These are phyloP conservation scores for Russula griseocarnosa DNA, from an alignment of 768 basidiomycete genomes.

Conservation along the genomic window DNA sequence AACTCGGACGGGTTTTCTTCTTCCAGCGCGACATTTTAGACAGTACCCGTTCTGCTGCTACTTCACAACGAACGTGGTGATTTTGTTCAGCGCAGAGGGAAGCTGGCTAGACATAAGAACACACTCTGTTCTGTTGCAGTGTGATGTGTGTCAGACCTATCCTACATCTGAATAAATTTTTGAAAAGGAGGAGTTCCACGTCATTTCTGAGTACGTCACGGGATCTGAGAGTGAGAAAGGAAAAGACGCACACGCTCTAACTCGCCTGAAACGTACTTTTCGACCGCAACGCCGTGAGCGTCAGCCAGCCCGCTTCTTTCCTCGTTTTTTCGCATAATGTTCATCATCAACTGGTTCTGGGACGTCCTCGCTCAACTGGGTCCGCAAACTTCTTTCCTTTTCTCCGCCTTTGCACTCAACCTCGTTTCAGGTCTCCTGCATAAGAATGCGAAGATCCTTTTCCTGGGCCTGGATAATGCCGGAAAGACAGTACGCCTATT, in stretches of 20 bases:
- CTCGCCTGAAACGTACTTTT: conserved; percentile 7
- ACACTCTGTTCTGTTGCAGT: conserved; percentile 44
- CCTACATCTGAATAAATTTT: conserved; percentile 37
- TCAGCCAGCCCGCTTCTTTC: conserved; percentile 26
- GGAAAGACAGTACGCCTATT: conserved; percentile 82
- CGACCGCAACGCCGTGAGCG: conserved; percentile 12
- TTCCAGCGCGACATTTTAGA: conserved; percentile 59
- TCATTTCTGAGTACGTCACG: conserved; percentile 11
- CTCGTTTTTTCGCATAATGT: conserved; percentile 50
- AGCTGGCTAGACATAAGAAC: conserved; percentile 57
- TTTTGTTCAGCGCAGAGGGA: conserved; percentile 63
- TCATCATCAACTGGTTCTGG: conserved; percentile 94
- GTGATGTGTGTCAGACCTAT: conserved; percentile 59
- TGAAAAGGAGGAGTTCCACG: conserved; percentile 5
- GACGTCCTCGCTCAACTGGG: conserved; percentile 92
- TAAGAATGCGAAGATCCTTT: conserved; percentile 99
- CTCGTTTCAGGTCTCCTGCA: conserved; percentile 66
- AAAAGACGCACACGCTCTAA: conserved; percentile 6
- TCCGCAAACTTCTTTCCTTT: conserved; percentile 37
- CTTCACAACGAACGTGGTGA: conserved; percentile 55
- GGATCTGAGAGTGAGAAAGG: conserved; percentile 3
- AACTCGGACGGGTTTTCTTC: not conserved
- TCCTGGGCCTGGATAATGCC: conserved; percentile 98
- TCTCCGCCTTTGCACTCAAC: not conserved
- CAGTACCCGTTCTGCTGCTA: conserved; percentile 59